A percentile compares a stretch with the other conserved stretches of the same genome.
These are phyloP conservation scores for Voacanga thouarsii DNA, from an alignment of 257 asterid species.

Conservation along the genomic window DNA sequence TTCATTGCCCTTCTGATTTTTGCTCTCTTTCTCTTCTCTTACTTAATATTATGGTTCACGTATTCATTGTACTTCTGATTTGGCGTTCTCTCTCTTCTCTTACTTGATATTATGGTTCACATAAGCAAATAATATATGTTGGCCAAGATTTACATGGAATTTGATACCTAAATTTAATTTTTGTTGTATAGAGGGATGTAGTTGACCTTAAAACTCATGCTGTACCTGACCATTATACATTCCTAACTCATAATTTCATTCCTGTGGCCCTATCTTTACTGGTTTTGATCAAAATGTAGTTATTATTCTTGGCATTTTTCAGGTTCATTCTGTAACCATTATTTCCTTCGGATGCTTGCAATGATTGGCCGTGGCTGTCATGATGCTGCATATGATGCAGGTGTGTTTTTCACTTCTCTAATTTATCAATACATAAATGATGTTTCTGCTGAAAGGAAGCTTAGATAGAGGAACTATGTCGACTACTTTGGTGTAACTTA, in stretches of 20 bases:
- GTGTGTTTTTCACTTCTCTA: slow-evolving; percentile 27
- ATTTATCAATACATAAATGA: not conserved
- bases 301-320: not conserved
- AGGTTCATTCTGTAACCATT: slow-evolving; percentile 88
- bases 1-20: not conserved
- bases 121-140: not conserved
- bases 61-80: not conserved
- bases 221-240: not conserved
- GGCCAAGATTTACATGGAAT: not conserved
- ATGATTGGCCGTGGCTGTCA: slow-evolving; percentile 62
- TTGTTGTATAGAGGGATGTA: not conserved
- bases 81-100: too few relatives aligned
- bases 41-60: not conserved
- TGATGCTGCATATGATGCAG: slow-evolving; percentile 54
- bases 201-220: not conserved
- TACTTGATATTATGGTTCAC: not conserved
- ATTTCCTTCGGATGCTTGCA: slow-evolving; percentile 89
- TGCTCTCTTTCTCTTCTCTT: not conserved
- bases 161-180: not conserved
- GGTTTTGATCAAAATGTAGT: not conserved
- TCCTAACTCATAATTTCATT: not conserved
- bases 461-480: not conserved
- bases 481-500: not conserved
- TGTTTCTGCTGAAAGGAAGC: not conserved
- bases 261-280: not conserved